A percentile compares a stretch with the other conserved stretches of the same genome.
Evolutionary conservation across 164 flowering plant species (phyloP).

Genomic region (Akebia trifoliata): DNA sequence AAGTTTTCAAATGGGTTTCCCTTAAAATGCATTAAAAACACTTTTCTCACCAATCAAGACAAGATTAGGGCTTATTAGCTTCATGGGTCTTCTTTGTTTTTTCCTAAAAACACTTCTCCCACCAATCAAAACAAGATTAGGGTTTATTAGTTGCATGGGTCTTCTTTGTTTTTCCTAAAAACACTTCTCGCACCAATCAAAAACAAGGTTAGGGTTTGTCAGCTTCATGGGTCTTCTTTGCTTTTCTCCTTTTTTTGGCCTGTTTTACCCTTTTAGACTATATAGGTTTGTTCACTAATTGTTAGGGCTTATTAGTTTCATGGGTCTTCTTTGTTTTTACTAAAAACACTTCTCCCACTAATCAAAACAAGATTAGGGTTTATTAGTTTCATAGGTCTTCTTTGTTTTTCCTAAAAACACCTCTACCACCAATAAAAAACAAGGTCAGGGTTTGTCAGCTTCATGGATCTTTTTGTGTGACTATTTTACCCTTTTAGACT

Average conservation of each 20-base stretch:
- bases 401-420: too few species aligned
- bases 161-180: neutral
- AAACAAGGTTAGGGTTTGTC: neutral
- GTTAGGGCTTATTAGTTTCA: neutral
- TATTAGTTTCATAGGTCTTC: too few species aligned
- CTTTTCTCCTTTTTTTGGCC: slow-evolving; percentile 6
- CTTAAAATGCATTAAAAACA: too few species aligned
- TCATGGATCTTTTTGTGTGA: slow-evolving; percentile 2
- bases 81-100: neutral
- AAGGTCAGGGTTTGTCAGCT: neutral
- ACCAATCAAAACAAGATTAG: slow-evolving; percentile 10
- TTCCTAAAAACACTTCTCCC: neutral
- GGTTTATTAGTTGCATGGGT: neutral
- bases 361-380: slow-evolving; percentile 12
- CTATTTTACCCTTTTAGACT: slow-evolving; percentile 9
- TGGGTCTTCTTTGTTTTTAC: neutral
- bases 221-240: neutral
- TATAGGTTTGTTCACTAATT: neutral
- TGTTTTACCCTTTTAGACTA: slow-evolving; percentile 6
- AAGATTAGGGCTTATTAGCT: neutral
- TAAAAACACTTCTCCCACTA: neutral
- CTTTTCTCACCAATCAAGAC: too few species aligned
- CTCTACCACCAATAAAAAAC: too few species aligned
- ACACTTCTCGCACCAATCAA: slow-evolving; percentile 4
- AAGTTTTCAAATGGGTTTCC: too few species aligned